Percentiles rank a stretch among this genome's conserved stretches.
These are phyloP conservation scores for Wallacemonas sp. DNA, from an alignment of 208 protist species.

Conservation along the genomic window DNA sequence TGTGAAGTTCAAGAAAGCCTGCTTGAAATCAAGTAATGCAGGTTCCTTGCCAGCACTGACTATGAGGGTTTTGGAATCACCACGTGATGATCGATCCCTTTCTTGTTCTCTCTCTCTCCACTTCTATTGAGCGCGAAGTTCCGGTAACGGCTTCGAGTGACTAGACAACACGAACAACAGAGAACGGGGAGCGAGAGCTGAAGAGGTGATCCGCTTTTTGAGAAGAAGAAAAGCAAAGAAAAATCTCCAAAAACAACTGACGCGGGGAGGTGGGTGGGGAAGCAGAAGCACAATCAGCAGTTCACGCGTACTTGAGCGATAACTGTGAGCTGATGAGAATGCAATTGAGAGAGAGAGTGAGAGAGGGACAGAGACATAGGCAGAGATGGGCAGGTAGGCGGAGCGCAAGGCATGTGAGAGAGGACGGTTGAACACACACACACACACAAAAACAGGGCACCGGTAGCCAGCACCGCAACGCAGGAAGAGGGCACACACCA, in stretches of 20 bases:
- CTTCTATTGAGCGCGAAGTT: too few relatives aligned
- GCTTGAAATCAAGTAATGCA: too few relatives aligned
- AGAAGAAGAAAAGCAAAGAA: slow-evolving; percentile 4
- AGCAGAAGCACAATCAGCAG: background rate
- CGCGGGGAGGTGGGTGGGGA: background rate
- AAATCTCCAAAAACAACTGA: background rate
- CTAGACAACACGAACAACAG: slow-evolving; percentile 1
- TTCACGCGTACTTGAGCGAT: background rate
- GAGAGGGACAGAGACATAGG: background rate
- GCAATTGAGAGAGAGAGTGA: background rate
- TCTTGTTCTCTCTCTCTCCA: background rate
- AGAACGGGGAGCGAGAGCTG: too few relatives aligned
- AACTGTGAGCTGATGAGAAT: slow-evolving; percentile 1
- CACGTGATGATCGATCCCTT: too few relatives aligned
- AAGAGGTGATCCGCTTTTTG: background rate
- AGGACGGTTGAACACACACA: background rate
- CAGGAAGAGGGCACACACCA: too few relatives aligned
- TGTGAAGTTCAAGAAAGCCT: background rate
- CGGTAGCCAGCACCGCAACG: too few relatives aligned
- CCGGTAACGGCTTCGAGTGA: too few relatives aligned
- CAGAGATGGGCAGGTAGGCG: background rate
- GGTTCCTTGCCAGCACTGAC: too few relatives aligned
- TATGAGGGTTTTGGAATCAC: too few relatives aligned
- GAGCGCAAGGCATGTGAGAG: background rate
- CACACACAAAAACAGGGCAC: slow-evolving; percentile 1